Base-by-base conservation (phyloP, 768 basidiomycete genomes). In the Mycena epipterygia region DNA sequence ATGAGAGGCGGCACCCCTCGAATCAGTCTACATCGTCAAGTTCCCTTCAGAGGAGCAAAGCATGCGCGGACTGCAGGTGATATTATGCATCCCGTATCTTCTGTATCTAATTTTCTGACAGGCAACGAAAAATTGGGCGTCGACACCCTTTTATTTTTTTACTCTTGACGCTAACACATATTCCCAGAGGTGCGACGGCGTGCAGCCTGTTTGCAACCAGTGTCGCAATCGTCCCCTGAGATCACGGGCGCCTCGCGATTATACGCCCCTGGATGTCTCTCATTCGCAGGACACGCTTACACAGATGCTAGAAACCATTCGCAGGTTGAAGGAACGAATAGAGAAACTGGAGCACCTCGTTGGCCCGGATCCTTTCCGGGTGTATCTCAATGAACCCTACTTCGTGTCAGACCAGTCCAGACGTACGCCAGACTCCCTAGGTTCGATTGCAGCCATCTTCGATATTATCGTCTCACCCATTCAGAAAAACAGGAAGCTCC, bases 271-370 rank as follows among this genome's bases (percentile, higher is more conserved):
- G 2, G 60, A 67, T 3, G 35, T 27, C 1, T 52, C 32, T 11
- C 33, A 29, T 49, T 13, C 41, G 2, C 48, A 19, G 6, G 52
- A 72, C 7, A 41, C 30, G 23, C 61, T 66, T 8, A 13, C 52
- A 14, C 61, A 72, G 49, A 64, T 72, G 65, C 32, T 67, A 1
- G 70, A 56, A 32, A 72, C 70, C 1, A 72, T 72, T 32, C 3
- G 29, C 2, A 12, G 13, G 4, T 29, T 72, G 30, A n/a, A 27
- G 16, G 62, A 4, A 6, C 32, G 66, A 16, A 48, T 72, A 13
- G 37, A 67, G 1, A 66, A 72, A 25, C 49, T 72, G 19, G 70
- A 71, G 46, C 23, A 19, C 35, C 44, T 32, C 16, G 9, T 4
- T 29, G 51, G 2, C 13, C 49, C 51, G 0, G 70, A 66, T 27